Evolutionary conservation across 768 basidiomycete species (phyloP).

Genomic region (Tulasnella sp.): DNA sequence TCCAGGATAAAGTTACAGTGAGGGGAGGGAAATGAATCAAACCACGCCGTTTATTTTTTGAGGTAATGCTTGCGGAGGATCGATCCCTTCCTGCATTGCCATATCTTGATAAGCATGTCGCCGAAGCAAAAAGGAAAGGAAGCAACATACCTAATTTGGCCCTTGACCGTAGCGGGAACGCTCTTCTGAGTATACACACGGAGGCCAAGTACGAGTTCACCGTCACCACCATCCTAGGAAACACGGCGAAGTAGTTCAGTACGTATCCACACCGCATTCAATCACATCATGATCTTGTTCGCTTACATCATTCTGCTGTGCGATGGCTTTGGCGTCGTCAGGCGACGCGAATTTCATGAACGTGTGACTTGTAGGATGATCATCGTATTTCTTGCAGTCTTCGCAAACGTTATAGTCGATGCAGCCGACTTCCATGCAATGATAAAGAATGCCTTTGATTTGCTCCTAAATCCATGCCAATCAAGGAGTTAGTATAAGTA

Average conservation of each 20-base stretch:
- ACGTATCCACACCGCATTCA: background rate
- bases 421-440: slow-evolving; percentile 17
- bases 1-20: background rate
- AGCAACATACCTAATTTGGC: background rate
- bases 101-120: background rate
- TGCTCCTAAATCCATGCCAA: slow-evolving; percentile 12
- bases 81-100: slow-evolving; percentile 6
- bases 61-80: slow-evolving; percentile 20
- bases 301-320: background rate
- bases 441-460: slow-evolving; percentile 14
- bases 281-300: background rate
- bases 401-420: slow-evolving; percentile 14
- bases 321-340: background rate
- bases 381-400: slow-evolving; percentile 17
- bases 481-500: background rate
- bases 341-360: background rate
- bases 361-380: background rate
- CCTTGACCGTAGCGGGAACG: slow-evolving; percentile 8
- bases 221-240: slow-evolving; percentile 3
- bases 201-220: slow-evolving; percentile 22
- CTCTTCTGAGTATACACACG: slow-evolving; percentile 28
- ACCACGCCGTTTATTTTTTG: background rate
- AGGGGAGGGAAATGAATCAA: background rate
- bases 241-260: background rate
- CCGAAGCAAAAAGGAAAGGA: background rate